These are phyloP conservation scores for Irpex sp. DNA, from an alignment of 1,284 basidiomycete species.

Conservation along the genomic window DNA sequence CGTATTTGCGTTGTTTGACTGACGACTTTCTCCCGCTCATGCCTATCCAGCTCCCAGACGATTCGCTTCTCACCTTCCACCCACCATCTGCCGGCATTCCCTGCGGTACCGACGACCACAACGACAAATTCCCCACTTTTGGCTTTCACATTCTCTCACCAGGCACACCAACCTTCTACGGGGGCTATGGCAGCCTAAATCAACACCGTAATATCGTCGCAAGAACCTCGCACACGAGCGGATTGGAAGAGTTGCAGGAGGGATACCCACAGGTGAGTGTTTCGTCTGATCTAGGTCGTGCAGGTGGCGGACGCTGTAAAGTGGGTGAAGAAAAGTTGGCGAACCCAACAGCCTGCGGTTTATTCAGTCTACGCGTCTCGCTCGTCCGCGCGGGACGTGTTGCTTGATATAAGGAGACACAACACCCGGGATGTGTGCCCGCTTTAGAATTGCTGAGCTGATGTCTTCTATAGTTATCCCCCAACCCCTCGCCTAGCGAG, in stretches of 20 bases:
- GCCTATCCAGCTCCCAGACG: not conserved
- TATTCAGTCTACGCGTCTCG: not conserved
- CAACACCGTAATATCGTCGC: not conserved
- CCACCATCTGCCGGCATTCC: not conserved
- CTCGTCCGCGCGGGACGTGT: not conserved
- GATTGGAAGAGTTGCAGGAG: not conserved
- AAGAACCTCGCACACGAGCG: not conserved
- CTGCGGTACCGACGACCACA: not conserved
- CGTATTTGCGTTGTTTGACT: not conserved
- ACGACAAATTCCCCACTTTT: not conserved
- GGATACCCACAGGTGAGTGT: not conserved
- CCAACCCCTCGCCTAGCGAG: not conserved
- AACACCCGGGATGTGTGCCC: not conserved
- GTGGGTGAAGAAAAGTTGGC: not conserved
- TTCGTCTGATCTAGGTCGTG: not conserved
- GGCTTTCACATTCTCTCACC: not conserved
- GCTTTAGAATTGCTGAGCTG: not conserved
- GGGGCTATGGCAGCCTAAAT: not conserved
- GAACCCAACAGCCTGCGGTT: not conserved
- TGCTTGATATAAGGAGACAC: not conserved
- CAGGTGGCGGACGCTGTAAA: not conserved
- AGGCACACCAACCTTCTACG: not conserved
- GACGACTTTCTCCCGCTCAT: not conserved
- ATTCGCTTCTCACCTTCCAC: not conserved
- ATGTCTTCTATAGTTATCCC: not conserved